Conservation (phyloP, 371 early-diverging fungal genomes). For the Smittium culicis region DNA sequence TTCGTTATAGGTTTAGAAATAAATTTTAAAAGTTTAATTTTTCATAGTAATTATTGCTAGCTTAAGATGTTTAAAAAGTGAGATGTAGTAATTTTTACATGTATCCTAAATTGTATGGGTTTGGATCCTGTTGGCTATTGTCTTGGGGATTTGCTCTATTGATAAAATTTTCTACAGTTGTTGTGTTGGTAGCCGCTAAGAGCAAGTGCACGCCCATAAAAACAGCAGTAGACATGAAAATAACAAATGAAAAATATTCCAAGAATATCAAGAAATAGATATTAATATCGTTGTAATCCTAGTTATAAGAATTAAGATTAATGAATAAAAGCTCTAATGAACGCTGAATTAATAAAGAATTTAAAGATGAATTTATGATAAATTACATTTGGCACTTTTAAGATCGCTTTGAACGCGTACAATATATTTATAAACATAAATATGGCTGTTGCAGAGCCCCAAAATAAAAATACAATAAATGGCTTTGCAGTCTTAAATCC, state of each 20-base stretch:
- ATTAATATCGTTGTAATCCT: too few species aligned
- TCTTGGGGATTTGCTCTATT: not conserved
- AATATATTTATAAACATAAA: slow-evolving; percentile 34
- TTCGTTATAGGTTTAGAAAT: too few species aligned
- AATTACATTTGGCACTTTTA: slow-evolving; percentile 29
- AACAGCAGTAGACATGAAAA: not conserved
- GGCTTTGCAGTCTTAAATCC: slow-evolving; percentile 52
- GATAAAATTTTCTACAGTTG: not conserved
- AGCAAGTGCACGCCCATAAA: not conserved
- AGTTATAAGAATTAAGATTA: too few species aligned
- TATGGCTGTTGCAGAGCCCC: slow-evolving; percentile 37
- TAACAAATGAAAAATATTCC: not conserved
- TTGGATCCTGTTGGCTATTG: not conserved
- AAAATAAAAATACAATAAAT: slow-evolving; percentile 48
- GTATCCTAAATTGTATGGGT: not conserved
- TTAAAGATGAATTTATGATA: not conserved
- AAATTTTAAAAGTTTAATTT: too few species aligned
- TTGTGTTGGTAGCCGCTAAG: not conserved
- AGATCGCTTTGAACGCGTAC: slow-evolving; percentile 23
- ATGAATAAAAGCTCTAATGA: too few species aligned
- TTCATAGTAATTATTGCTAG: too few species aligned
- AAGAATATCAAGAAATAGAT: not conserved
- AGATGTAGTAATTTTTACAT: not conserved
- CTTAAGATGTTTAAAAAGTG: too few species aligned
- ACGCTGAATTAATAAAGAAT: not conserved